phyloP scores from a whole-genome alignment of 31 red algal genomes.

The Porphyra umbilicalis region DNA sequence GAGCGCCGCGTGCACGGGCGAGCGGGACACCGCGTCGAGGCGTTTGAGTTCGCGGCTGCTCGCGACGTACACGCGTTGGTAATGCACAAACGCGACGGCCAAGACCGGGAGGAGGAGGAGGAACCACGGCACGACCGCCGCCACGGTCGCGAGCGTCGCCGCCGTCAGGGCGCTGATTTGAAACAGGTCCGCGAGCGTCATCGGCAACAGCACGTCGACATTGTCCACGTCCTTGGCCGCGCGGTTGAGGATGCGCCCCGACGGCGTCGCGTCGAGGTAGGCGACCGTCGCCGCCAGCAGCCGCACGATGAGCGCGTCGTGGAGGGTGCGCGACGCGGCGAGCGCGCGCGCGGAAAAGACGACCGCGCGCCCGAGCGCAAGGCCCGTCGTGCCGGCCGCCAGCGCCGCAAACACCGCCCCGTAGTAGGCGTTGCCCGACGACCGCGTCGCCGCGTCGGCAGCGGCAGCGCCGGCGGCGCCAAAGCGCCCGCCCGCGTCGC shows the following conservation, averaged over 20 bases:
- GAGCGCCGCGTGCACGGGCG: constrained; percentile 63
- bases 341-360: constrained; percentile 21
- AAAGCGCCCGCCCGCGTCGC: neutral
- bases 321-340: constrained; percentile 40
- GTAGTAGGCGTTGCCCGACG: constrained; percentile 22
- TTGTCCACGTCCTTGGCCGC: constrained; percentile 80
- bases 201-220: constrained; percentile 56
- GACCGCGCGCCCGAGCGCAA: constrained; percentile 13
- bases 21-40: constrained; percentile 57
- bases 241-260: constrained; percentile 83
- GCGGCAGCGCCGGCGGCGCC: neutral
- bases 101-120: constrained; percentile 32
- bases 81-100: constrained; percentile 6
- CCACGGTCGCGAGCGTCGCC: constrained; percentile 23
- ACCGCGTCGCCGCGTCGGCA: neutral
- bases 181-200: constrained; percentile 35
- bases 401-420: constrained; percentile 19
- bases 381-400: constrained; percentile 6
- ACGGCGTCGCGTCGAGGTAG: constrained; percentile 86
- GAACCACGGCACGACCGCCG: constrained; percentile 57
- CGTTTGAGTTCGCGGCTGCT: constrained; percentile 79
- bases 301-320: constrained; percentile 36
- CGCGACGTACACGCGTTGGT: constrained; percentile 38
- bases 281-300: constrained; percentile 42
- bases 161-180: constrained; percentile 22